Percentiles rank a stretch among this genome's conserved stretches.
Conservation (phyloP, 495 filamentous ascomycete species). For the Cetradonia linearis region DNA sequence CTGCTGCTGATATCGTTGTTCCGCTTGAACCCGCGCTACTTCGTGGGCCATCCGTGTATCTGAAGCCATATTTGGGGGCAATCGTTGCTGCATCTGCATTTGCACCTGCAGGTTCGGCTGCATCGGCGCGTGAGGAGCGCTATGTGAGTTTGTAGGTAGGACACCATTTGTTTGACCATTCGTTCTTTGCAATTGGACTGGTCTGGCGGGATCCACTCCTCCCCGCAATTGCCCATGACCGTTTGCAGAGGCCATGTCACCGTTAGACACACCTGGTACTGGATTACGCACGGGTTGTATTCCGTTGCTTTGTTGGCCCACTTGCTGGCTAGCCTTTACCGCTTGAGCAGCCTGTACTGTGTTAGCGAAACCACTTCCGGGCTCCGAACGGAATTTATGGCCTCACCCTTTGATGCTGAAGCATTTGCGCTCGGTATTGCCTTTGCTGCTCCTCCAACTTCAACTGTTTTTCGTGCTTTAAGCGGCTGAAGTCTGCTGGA, state of each 20-base stretch:
- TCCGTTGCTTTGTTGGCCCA: conserved; percentile 34
- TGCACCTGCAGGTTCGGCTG: conserved; percentile 38
- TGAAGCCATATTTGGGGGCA: conserved; percentile 45
- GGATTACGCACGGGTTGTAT: conserved; percentile 26
- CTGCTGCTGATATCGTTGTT: conserved; percentile 56
- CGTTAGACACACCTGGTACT: conserved; percentile 32
- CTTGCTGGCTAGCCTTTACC: conserved; percentile 37
- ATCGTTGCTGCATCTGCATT: conserved; percentile 47
- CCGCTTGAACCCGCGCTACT: conserved; percentile 52
- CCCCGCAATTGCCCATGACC: conserved; percentile 18
- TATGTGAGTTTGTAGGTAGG: conserved; percentile 41
- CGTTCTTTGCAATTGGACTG: conserved; percentile 32
- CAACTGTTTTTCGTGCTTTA: conserved; percentile 76
- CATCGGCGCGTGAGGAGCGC: conserved; percentile 64
- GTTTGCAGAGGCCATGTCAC: conserved; percentile 26
- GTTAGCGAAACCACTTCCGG: conserved; percentile 26
- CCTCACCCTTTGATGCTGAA: conserved; percentile 50
- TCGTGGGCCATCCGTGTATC: conserved; percentile 48
- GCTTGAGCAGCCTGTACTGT: conserved; percentile 25
- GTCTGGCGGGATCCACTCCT: conserved; percentile 29
- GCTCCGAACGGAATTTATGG: background rate
- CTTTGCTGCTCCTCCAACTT: conserved; percentile 65
- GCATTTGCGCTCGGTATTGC: conserved; percentile 54
- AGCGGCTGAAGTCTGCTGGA: conserved; percentile 76
- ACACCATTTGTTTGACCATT: conserved; percentile 36